Evolutionary conservation across 148 eudicot species (phyloP).

Genomic region (Chenopodium berlandieri): DNA sequence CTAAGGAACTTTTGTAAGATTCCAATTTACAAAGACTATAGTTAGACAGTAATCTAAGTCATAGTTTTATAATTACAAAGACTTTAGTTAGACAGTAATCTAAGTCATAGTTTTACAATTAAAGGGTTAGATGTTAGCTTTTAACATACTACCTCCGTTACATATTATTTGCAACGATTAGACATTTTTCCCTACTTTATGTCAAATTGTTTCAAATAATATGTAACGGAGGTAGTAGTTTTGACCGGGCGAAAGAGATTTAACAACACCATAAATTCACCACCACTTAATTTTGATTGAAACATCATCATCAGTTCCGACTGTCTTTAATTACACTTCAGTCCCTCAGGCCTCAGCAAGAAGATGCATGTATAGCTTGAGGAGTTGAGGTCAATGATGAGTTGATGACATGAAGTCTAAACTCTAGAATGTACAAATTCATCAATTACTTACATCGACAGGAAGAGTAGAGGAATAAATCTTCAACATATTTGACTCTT

Average conservation of each 20-base stretch:
- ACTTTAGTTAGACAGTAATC: no score
- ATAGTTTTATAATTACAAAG: no score
- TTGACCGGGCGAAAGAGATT: neutral
- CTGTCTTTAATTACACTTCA: neutral
- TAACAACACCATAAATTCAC: neutral
- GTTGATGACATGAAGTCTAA: neutral
- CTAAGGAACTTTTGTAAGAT: no score
- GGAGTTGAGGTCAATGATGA: neutral
- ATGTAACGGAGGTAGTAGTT: neutral
- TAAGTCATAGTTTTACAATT: no score
- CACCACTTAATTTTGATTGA: neutral
- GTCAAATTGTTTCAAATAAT: no score
- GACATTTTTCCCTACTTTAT: no score
- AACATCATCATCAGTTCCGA: no score
- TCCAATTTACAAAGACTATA: no score
- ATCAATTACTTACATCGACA: constrained; percentile 53
- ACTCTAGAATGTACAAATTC: neutral
- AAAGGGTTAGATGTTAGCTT: neutral
- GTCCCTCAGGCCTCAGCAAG: no score
- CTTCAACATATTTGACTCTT: constrained; percentile 54
- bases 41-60: no score
- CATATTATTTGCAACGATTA: no score
- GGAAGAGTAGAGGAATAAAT: constrained; percentile 61
- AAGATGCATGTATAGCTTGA: neutral
- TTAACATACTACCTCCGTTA: neutral